Evolutionary conservation across 129 eudicot species (phyloP).

Genomic region (Heracleum sosnowskyi): DNA sequence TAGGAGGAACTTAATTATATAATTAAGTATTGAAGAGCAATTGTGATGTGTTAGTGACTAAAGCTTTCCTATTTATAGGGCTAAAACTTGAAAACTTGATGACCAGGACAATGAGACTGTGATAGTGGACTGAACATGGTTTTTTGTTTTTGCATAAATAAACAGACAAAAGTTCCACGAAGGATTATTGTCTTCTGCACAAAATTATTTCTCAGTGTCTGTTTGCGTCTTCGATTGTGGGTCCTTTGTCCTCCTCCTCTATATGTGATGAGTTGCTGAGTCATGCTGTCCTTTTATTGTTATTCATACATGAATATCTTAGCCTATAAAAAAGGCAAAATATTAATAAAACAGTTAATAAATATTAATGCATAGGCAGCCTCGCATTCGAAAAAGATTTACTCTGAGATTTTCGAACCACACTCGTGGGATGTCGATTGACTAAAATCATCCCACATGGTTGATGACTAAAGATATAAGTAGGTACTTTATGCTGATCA

Average conservation of each 20-base stretch:
- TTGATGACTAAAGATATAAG: neutral
- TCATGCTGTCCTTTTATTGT: neutral
- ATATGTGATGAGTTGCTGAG: neutral
- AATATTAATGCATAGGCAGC: neutral
- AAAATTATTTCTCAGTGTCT: neutral
- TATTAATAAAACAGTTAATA: neutral
- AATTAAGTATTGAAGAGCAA: neutral
- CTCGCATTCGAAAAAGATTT: neutral
- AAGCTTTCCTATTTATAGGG: constrained; percentile 2
- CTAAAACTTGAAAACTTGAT: neutral
- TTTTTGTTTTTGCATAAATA: constrained; percentile 4
- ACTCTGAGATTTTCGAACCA: no score
- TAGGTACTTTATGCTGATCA: neutral
- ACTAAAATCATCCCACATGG: neutral
- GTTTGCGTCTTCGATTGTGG: neutral
- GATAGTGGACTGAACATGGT: constrained; percentile 5
- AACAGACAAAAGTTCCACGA: constrained; percentile 10
- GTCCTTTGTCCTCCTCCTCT: neutral
- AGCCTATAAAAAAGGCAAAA: neutral
- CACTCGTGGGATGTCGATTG: constrained; percentile 8
- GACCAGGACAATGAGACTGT: neutral
- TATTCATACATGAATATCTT: neutral
- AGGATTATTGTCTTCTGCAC: neutral
- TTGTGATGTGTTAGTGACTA: neutral
- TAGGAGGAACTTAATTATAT: neutral